phyloP scores from a whole-genome alignment of 2,329 filamentous ascomycete species.

The Colletotrichum lentis region DNA sequence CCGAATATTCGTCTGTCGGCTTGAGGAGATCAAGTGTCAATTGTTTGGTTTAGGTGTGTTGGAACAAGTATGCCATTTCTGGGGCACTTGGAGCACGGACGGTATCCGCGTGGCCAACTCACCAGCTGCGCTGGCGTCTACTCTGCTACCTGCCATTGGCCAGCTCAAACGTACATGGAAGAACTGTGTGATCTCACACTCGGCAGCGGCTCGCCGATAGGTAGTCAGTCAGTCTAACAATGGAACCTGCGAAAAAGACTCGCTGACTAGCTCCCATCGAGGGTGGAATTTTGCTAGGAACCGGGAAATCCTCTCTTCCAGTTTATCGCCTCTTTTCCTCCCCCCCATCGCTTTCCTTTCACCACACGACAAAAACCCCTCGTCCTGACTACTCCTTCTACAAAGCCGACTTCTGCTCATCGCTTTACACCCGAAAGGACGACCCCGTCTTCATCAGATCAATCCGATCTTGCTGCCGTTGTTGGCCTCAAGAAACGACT shows the following conservation, averaged over 20 bases:
- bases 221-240: slow-evolving; percentile 5
- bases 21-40: slow-evolving; percentile 16
- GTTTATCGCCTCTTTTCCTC: slow-evolving; percentile 3
- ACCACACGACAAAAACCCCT: too few relatives aligned
- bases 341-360: neutral
- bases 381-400: slow-evolving; percentile 13
- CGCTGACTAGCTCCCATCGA: slow-evolving; percentile 7
- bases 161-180: neutral
- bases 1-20: slow-evolving; percentile 4
- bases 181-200: slow-evolving; percentile 15
- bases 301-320: slow-evolving; percentile 33
- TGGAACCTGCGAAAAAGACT: slow-evolving; percentile 5
- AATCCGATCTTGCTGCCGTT: slow-evolving; percentile 16
- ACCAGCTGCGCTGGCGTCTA: neutral
- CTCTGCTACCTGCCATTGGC: neutral
- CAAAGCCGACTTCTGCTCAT: slow-evolving; percentile 15
- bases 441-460: slow-evolving; percentile 14
- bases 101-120: neutral
- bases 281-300: slow-evolving; percentile 22
- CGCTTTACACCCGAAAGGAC: slow-evolving; percentile 6
- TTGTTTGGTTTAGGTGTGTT: slow-evolving; percentile 8
- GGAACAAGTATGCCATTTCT: slow-evolving; percentile 33
- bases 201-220: slow-evolving; percentile 1
- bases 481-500: neutral
- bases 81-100: slow-evolving; percentile 20